Evolutionary conservation across 306 rosid species (phyloP).

Genomic region (Prunus kanzakura): DNA sequence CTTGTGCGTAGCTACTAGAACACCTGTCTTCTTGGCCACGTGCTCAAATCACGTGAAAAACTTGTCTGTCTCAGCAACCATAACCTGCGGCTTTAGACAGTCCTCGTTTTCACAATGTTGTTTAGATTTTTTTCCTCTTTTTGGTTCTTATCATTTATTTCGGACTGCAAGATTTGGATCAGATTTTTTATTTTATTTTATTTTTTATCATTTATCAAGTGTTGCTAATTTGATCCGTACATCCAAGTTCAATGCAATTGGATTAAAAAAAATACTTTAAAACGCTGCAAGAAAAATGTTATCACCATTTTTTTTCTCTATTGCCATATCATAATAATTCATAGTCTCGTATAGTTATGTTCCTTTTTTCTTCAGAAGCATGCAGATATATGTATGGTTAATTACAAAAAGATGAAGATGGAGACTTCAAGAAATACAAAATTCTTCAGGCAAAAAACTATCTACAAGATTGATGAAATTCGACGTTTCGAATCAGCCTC

Average conservation of each 20-base stretch:
- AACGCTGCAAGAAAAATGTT: too few species aligned
- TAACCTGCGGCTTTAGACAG: not conserved
- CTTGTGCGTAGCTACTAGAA: not conserved
- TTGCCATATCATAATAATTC: not conserved
- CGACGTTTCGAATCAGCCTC: not conserved
- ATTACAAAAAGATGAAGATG: not conserved
- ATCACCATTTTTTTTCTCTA: too few species aligned
- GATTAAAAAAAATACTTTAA: too few species aligned
- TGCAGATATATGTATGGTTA: not conserved
- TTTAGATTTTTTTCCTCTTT: not conserved
- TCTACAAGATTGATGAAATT: not conserved
- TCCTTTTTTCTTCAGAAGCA: too few species aligned
- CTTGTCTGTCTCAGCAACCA: not conserved
- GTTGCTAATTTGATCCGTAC: not conserved
- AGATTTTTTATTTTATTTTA: not conserved
- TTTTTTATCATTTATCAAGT: too few species aligned
- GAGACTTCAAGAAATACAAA: not conserved
- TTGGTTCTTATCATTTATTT: not conserved
- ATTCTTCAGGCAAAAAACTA: not conserved
- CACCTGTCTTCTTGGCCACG: not conserved
- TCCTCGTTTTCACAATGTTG: too few species aligned
- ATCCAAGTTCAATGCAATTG: not conserved
- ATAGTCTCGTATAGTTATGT: too few species aligned
- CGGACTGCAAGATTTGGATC: not conserved
- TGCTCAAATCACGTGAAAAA: not conserved